Base-by-base conservation (phyloP, 2,329 filamentous ascomycete genomes). In the Mycosphaerella sp. region DNA sequence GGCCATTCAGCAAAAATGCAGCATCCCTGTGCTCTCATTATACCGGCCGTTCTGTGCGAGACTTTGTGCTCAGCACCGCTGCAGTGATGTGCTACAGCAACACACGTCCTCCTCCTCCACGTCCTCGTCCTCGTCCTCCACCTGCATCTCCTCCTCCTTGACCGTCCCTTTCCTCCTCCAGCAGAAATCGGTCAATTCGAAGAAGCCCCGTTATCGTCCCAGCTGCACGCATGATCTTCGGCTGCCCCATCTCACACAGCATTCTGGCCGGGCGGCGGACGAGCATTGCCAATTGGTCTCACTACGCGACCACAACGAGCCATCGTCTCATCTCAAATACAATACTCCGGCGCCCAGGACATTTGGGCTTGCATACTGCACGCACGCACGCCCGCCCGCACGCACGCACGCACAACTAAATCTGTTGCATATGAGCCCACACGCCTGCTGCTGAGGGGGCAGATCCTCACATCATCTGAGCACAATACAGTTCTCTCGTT, bases 11-110 rank as follows among this genome's bases (percentile, higher is more conserved):
- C 56, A 53, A 51, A 29, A 55, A 56, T 43, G 48, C 32, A 51
- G n/a, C 17, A 59, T 59, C 59, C 54, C 52, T 57, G 57, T 40
- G 50, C 45, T 48, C 54, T 47, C 56, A 52, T 39, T 48, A 51
- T 34, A 57, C 54, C 59, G 56, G 57, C 57, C 57, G 53, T 54
- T 59, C 52, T 59, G 56, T 56, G 53, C 48, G 48, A 45, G 55
- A 53, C 55, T 42, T 54, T 54, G 55, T 61, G 57, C 56, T 55
- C 56, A 45, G 45, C 56, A 50, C 47, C 46, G 48, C 48, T 57
- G 47, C 53, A 54, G 40, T 42, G 46, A 53, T 50, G 58, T 60
- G 54, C 55, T 31, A 54, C 58, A 6, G 26, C 6, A 29, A 29
- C 6, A 29, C 26, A 29, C 26, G 26, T 29, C 26, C 3, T 29